phyloP scores from a whole-genome alignment of 176 grass and related monocot species.

The Chloris gayana region DNA sequence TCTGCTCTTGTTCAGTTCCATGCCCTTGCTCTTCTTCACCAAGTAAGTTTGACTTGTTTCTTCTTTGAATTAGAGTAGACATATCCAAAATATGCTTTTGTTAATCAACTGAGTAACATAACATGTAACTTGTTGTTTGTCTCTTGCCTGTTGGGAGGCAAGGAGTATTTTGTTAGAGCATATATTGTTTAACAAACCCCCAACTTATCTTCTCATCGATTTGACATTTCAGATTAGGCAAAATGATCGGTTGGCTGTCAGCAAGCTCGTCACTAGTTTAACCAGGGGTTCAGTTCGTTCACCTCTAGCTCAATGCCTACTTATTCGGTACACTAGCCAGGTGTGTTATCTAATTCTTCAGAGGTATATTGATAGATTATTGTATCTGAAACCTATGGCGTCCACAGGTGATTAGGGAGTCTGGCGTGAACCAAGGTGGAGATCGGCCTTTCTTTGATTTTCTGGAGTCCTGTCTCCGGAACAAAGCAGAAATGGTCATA shows the following conservation, averaged over 20 bases:
- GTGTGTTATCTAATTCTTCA: constrained; percentile 48
- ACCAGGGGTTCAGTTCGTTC: constrained; percentile 96
- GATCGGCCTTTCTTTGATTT: constrained; percentile 97
- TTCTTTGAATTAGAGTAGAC: constrained; percentile 9
- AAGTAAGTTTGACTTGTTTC: constrained; percentile 54
- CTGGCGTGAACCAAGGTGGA: constrained; percentile 72
- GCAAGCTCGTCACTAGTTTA: constrained; percentile 92
- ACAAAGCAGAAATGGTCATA: constrained; percentile 99
- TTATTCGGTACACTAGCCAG: constrained; percentile 96
- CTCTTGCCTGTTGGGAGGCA: not conserved
- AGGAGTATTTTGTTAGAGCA: not conserved
- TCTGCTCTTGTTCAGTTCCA: constrained; percentile 95
- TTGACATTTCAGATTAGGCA: constrained; percentile 79
- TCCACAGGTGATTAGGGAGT: constrained; percentile 92
- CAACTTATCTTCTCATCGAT: constrained; percentile 6
- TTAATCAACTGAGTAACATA: not conserved
- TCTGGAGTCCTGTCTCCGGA: constrained; percentile 87
- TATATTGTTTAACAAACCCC: not conserved
- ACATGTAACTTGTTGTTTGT: not conserved
- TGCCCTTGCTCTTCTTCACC: constrained; percentile 94
- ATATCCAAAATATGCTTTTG: constrained; percentile 7
- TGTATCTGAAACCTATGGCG: constrained; percentile 20
- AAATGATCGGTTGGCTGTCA: constrained; percentile 97
- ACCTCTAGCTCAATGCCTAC: constrained; percentile 90
- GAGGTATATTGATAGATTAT: constrained; percentile 13